Evolutionary conservation across 352 stramenopile species (phyloP).

Genomic region (Globisporangium nunn): DNA sequence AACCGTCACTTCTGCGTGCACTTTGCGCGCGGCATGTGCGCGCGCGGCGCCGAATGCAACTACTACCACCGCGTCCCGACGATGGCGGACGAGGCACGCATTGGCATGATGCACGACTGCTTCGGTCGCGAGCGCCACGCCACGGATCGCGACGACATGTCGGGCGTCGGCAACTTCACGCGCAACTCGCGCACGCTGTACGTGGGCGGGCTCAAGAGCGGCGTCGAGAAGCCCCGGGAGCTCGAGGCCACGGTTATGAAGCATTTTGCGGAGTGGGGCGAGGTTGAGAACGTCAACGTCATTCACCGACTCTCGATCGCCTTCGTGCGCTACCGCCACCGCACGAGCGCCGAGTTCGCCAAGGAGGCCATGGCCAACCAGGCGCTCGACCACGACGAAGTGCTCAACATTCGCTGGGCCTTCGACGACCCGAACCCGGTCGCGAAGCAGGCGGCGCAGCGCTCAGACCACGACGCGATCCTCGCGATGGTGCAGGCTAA

Average conservation of each 20-base stretch:
- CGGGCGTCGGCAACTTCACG: slow-evolving; percentile 88
- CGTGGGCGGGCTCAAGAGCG: slow-evolving; percentile 76
- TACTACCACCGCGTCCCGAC: slow-evolving; percentile 89
- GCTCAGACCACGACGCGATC: slow-evolving; percentile 87
- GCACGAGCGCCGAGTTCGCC: slow-evolving; percentile 74
- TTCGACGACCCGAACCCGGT: slow-evolving; percentile 93
- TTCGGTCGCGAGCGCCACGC: slow-evolving; percentile 90
- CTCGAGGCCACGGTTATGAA: slow-evolving; percentile 67
- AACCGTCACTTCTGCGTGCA: slow-evolving; percentile 90
- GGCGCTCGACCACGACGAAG: slow-evolving; percentile 75
- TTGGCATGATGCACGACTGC: slow-evolving; percentile 89
- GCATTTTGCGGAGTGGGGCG: slow-evolving; percentile 91
- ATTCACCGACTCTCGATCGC: slow-evolving; percentile 88
- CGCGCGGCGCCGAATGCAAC: slow-evolving; percentile 81
- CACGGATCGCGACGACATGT: slow-evolving; percentile 91
- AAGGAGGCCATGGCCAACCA: slow-evolving; percentile 91
- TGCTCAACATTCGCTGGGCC: slow-evolving; percentile 91
- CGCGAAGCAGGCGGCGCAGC: slow-evolving; percentile 78
- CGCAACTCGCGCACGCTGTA: slow-evolving; percentile 89
- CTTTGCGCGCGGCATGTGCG: slow-evolving; percentile 90
- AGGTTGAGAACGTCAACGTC: slow-evolving; percentile 93
- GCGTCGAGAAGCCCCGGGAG: slow-evolving; percentile 33
- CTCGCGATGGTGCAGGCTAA: slow-evolving; percentile 76
- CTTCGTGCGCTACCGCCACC: slow-evolving; percentile 86
- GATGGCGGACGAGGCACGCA: slow-evolving; percentile 56